Base-by-base conservation (phyloP, 2,329 filamentous ascomycete genomes). In the Sordariomycetes sp. region DNA sequence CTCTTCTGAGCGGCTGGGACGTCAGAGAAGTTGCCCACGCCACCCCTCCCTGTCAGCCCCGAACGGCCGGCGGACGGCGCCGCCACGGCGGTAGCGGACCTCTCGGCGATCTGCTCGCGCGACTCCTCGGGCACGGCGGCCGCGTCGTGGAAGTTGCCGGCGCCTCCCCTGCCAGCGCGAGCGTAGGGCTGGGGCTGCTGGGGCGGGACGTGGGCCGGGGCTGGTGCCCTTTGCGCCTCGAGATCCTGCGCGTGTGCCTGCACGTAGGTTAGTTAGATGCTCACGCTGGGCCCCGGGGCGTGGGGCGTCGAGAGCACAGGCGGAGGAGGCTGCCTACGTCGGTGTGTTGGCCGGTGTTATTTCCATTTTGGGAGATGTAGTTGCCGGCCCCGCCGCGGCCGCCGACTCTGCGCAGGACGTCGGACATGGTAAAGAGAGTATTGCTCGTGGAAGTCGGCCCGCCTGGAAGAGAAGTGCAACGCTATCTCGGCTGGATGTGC, bases 301-400 rank as follows among this genome's bases (percentile, higher is more conserved):
- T 28, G 11, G 40, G 40, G 16, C 18, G 18, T 46, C 8, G 52
- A 50, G 25, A 58, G 28, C 11, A 53, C 59, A n/a, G 52, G 35
- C 34, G 57, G 51, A 34, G 37, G 37, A 24, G 24, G 52, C n/a
- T 48, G 34, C 55, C 16, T 40, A 55, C 53, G 8, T 55, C 34
- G 32, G n/a, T 22, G 34, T 3, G 25, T 34, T 34, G 28, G 18
- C 6, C 16, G 18, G 32, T 16, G 20, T 40, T 46, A 5, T 24
- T 43, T 32, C 25, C 53, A n/a, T 18, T 40, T 32, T 81, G 75
- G 65, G 74, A 74, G 65, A 77, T 78, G 67, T 79, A 85, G 69
- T 87, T 87, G 57, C 84, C 84, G 6, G 83, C 83, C 55, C 84
- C 84, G 58, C 84, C 84, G 54, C 84, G 79, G 59, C 84, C 83